Percentiles rank a stretch among this genome's conserved stretches.
phyloP scores from a whole-genome alignment of 2,329 filamentous ascomycete genomes.

The Sclerotinia minor region DNA sequence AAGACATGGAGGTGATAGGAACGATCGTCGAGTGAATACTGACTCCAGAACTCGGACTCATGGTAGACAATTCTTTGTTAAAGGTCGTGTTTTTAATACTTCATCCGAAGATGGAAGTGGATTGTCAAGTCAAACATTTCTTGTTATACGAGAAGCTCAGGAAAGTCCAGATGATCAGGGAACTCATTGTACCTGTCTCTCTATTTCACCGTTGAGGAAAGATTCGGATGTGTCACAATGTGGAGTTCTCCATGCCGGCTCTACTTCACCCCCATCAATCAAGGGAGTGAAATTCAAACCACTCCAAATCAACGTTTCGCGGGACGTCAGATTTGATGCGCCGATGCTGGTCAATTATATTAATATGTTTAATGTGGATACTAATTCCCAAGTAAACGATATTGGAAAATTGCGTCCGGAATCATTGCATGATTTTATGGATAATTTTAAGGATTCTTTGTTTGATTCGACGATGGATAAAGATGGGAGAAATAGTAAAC shows the following conservation, averaged over 20 bases:
- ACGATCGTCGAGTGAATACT: too few relatives aligned
- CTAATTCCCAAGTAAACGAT: conserved; percentile 1
- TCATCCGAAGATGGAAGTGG: background rate
- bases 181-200: conserved; percentile 12
- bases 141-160: background rate
- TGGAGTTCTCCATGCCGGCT: conserved; percentile 2
- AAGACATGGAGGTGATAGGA: background rate
- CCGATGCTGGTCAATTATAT: conserved; percentile 14
- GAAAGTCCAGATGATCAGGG: background rate
- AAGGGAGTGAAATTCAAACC: background rate
- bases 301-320: background rate
- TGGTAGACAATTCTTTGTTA: background rate
- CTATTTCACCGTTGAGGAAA: background rate
- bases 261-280: background rate
- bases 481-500: conserved; percentile 2
- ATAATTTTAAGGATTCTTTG: conserved; percentile 9
- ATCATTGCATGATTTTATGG: conserved; percentile 1
- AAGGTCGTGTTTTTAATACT: background rate
- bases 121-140: background rate
- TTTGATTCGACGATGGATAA: background rate
- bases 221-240: conserved; percentile 3
- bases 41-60: background rate
- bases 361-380: conserved; percentile 11
- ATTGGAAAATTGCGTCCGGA: background rate
- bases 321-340: background rate